Percentiles rank a stretch among this genome's conserved stretches.
phyloP scores from a whole-genome alignment of 305 asterid species.

The Lippia alba region DNA sequence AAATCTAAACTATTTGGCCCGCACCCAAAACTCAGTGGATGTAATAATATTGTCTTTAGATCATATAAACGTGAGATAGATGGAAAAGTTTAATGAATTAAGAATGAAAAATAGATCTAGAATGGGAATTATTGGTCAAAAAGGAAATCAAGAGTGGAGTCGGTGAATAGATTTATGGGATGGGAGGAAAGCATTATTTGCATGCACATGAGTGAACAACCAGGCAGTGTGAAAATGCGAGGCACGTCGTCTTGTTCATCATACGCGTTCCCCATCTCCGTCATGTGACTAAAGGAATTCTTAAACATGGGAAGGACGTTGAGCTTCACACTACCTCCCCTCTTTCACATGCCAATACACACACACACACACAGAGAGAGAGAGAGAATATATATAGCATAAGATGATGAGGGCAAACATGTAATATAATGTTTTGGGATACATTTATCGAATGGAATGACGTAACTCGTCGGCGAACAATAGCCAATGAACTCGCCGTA shows the following conservation, averaged over 20 bases:
- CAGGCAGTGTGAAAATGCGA: slow-evolving; percentile 25
- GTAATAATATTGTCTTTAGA: not conserved
- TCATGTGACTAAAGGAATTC: slow-evolving; percentile 26
- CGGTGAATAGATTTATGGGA: slow-evolving; percentile 30
- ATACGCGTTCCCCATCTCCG: not conserved
- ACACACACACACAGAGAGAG: too few relatives aligned
- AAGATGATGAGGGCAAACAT: not conserved
- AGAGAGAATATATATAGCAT: not conserved
- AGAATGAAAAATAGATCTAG: not conserved
- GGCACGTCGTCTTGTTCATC: slow-evolving; percentile 30
- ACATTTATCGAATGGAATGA: too few relatives aligned
- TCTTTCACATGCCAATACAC: slow-evolving; percentile 13
- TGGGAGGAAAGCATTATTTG: not conserved
- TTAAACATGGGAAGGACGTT: not conserved
- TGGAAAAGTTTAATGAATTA: not conserved
- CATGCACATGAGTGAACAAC: slow-evolving; percentile 33
- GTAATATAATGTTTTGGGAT: too few relatives aligned
- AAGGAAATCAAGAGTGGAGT: not conserved
- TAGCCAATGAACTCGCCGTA: too few relatives aligned
- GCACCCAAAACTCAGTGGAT: not conserved
- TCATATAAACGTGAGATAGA: not conserved
- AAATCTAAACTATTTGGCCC: too few relatives aligned
- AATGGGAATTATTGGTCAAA: not conserved
- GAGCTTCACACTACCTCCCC: slow-evolving; percentile 23
- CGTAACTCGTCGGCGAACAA: too few relatives aligned